Percentiles rank a stretch among this genome's conserved stretches.
Evolutionary conservation across 2,329 filamentous ascomycete genomes (phyloP).

Genomic region (Westerdykella sp.): DNA sequence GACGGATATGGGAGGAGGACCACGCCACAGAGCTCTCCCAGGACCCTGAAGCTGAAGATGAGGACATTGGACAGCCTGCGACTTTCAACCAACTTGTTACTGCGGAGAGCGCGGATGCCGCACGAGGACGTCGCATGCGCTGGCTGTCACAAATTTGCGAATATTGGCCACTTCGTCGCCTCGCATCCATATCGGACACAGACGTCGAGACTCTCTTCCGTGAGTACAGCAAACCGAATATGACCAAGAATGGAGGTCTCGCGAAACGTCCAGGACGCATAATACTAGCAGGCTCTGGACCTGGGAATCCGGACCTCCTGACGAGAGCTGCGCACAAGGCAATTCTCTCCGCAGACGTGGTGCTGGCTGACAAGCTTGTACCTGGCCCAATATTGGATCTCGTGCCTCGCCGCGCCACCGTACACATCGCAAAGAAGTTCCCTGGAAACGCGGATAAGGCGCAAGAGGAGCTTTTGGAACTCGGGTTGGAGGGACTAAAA

Average conservation of each 20-base stretch:
- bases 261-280: constrained; percentile 56
- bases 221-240: constrained; percentile 53
- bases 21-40: constrained; percentile 47
- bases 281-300: constrained; percentile 84
- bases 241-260: constrained; percentile 14
- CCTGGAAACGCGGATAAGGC: constrained; percentile 93
- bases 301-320: constrained; percentile 85
- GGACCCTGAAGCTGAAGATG: constrained; percentile 47
- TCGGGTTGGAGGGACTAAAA: constrained; percentile 64
- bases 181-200: constrained; percentile 71
- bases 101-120: constrained; percentile 65
- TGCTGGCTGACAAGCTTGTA: constrained; percentile 80
- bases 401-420: constrained; percentile 79
- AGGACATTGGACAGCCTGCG: constrained; percentile 68
- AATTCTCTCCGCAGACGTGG: constrained; percentile 67
- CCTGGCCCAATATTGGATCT: constrained; percentile 80
- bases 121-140: constrained; percentile 74
- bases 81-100: constrained; percentile 78
- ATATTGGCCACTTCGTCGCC: constrained; percentile 86
- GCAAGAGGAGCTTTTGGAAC: constrained; percentile 78
- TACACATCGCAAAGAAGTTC: constrained; percentile 94
- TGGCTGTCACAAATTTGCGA: constrained; percentile 97
- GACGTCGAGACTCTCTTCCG: constrained; percentile 73
- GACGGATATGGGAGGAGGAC: constrained; percentile 40
- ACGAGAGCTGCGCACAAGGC: constrained; percentile 76